Evolutionary conservation across 2,329 filamentous ascomycete species (phyloP), one percentile per base, ranked within the genome.

Genomic region (Botrytis pseudocinerea): DNA sequence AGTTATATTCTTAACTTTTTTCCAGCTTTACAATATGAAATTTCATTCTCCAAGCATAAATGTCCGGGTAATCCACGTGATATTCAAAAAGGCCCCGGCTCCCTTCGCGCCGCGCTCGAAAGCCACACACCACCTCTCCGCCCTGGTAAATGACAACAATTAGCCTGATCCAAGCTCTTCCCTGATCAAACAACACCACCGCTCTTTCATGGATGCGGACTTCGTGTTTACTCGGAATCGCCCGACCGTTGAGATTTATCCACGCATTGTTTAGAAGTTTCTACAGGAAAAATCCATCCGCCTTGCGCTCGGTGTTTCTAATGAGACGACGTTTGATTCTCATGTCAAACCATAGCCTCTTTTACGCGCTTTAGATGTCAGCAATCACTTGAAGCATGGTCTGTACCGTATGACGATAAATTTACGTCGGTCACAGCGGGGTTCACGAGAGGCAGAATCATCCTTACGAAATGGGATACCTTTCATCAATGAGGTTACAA

Each of bases 291-390:
- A 65, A 25, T 20, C 6, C 42, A 25, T 38, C 20, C 0, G 35
- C 64, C 28, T 25, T 2, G 32, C 16, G 64, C 64, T 54, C 64
- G 64, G 46, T 66, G 46, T 40, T 54, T 35, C 22, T 40, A 16
- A 40, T 54, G 64, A 68, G 48, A 68, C 65, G 65, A 57, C 48
- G 18, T 57, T 42, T 18, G 25, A 68, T 68, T 1, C 25, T 42
- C 35, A 32, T 25, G 16, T 68, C 64, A 57, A 68, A 42, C 48
- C 46, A 57, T 20, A 42, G 46, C 35, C 64, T 42, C 14, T 7
- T 54, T 32, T 68, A 54, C 46, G 35, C 48, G 64, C 25, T 38
- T 68, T 28, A 2, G 18, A 28, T 44, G 8, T 22, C 28, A 18
- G 61, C 2, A 28, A n/a, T 3, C 7, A 14, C 44, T 51, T 38